These are phyloP conservation scores for Misopates orontium DNA, from an alignment of 257 asterid genomes.

Conservation along the genomic window DNA sequence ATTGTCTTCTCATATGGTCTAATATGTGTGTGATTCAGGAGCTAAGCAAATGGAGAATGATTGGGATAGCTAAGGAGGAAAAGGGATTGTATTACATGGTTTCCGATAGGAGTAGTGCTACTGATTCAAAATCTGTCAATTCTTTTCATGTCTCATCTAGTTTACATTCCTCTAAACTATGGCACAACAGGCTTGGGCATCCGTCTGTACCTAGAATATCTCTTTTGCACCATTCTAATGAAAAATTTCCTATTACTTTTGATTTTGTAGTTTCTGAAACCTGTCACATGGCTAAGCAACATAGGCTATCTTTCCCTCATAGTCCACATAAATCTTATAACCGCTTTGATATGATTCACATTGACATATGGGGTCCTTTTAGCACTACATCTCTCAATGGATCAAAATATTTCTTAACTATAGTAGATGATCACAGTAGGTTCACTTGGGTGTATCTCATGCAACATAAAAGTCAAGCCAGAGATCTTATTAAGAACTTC, in stretches of 20 bases:
- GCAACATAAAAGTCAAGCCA: neutral
- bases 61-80: too few relatives aligned
- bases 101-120: too few relatives aligned
- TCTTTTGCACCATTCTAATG: neutral
- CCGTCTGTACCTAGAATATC: neutral
- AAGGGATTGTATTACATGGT: too few relatives aligned
- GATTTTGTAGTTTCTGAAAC: neutral
- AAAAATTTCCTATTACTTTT: neutral
- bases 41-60: too few relatives aligned
- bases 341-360: constrained; percentile 8
- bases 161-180: neutral
- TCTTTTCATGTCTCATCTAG: too few relatives aligned
- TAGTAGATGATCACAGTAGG: constrained; percentile 11
- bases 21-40: too few relatives aligned
- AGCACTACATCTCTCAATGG: neutral
- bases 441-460: neutral
- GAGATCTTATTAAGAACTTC: neutral
- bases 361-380: neutral
- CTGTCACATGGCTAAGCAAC: neutral
- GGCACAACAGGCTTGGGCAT: neutral
- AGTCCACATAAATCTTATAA: too few relatives aligned
- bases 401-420: neutral
- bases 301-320: neutral
- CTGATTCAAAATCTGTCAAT: too few relatives aligned
- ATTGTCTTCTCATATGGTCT: too few relatives aligned